These are phyloP conservation scores for Paecilomyces variotii DNA, from an alignment of 2,329 filamentous ascomycete genomes.

Conservation along the genomic window DNA sequence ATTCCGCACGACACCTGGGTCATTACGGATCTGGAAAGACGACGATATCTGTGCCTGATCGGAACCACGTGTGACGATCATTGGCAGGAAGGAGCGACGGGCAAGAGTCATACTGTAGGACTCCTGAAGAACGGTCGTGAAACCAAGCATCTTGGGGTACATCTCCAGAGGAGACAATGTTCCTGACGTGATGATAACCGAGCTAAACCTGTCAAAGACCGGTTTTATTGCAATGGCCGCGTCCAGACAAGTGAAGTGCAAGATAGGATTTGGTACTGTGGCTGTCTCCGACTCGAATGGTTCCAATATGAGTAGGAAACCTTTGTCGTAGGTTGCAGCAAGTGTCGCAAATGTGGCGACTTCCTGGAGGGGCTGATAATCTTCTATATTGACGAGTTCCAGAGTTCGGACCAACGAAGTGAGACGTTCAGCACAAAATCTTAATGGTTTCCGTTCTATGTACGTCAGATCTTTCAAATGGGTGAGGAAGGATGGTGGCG, in stretches of 20 bases:
- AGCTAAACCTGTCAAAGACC: conserved; percentile 94
- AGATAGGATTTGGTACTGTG: conserved; percentile 89
- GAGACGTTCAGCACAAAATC: conserved; percentile 87
- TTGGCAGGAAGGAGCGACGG: conserved; percentile 87
- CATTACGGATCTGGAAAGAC: conserved; percentile 89
- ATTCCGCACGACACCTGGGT: conserved; percentile 93
- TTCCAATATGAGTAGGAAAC: conserved; percentile 92
- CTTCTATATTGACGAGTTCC: conserved; percentile 94
- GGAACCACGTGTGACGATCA: conserved; percentile 93
- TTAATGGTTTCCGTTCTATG: conserved; percentile 89
- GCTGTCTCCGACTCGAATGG: conserved; percentile 94
- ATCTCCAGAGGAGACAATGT: conserved; percentile 96
- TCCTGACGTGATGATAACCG: conserved; percentile 95
- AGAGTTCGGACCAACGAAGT: conserved; percentile 91
- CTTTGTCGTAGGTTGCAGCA: conserved; percentile 92
- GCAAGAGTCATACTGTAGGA: conserved; percentile 97
- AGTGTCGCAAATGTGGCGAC: conserved; percentile 96
- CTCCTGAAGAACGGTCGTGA: conserved; percentile 85
- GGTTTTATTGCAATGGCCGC: conserved; percentile 97
- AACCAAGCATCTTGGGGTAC: conserved; percentile 98
- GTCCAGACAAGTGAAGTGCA: conserved; percentile 94
- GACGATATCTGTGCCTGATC: conserved; percentile 92
- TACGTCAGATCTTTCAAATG: conserved; percentile 95
- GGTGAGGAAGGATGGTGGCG: conserved; percentile 82
- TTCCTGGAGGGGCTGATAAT: conserved; percentile 93